Evolutionary conservation across 108 stramenopile genomes (phyloP), one percentile per base, ranked within the genome.

Genomic region (Skeletonema tropicum): DNA sequence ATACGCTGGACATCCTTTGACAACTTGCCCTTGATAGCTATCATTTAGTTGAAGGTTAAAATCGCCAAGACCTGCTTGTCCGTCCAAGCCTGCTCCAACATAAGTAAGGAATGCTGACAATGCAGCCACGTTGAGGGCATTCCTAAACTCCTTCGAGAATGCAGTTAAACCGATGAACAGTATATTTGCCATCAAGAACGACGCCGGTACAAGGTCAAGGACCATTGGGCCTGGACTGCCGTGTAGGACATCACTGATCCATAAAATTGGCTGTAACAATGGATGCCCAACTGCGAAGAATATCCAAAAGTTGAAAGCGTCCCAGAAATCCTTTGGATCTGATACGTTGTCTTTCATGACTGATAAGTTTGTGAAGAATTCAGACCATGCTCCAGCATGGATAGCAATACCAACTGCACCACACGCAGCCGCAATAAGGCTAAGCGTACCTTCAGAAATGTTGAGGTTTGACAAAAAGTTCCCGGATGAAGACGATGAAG

Each of bases 261-360:
- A 92, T 7, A 96, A 68, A 58, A 96, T 90, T 11, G 95, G 95
- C 76, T 94, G 95, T 14, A 96, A 70, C 29, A 96, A 82, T 6
- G 95, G 93, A 75, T 96, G 95, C 4, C 84, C 93, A 19, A 93
- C 92, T 3, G 96, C 96, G 75, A 96, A 96, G 76, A 96, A 96
- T n/a, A 96, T 79, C 96, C 96, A 96, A 70, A 96, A 96, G 76
- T 92, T 92, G 42, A 94, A 72, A 26, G 96, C 91, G 38, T 89
- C 85, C 83, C 82, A 86, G 67, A 91, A 91, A 39, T 94, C 96
- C 33, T 69, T 76, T 1, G 91, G 92, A 64, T 92, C 88, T 23
- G 70, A 60, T 60, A 85, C 83, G 71, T 90, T 89, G 26, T 64
- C 75, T 59, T 90, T 89, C 92, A 96, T 96, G 73, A 85, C 85